Conservation (phyloP, 164 flowering plant species). For the Cinnamomum chago region DNA sequence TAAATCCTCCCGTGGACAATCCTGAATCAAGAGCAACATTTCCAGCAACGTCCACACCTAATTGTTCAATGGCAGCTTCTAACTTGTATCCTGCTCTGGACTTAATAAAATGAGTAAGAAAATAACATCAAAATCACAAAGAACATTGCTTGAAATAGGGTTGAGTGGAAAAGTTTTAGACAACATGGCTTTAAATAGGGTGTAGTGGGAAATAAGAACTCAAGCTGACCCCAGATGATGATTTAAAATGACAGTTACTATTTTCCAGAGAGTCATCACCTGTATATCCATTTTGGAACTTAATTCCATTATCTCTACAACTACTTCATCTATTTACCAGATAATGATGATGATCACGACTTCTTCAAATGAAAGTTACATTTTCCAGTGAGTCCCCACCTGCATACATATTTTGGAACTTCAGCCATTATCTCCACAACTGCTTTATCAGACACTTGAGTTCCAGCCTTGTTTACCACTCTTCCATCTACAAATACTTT, state of each 20-base stretch:
- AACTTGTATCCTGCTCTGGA: constrained; percentile 90
- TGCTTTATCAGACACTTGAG: constrained; percentile 69
- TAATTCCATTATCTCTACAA: no score
- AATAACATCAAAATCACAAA: neutral
- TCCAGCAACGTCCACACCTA: constrained; percentile 70
- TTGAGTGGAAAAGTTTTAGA: neutral
- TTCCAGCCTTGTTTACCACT: constrained; percentile 81
- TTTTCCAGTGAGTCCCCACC: constrained; percentile 56
- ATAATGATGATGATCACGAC: no score
- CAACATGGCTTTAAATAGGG: no score
- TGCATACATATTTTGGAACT: constrained; percentile 98
- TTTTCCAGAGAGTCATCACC: no score
- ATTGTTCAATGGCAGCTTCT: constrained; percentile 95
- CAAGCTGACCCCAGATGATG: no score
- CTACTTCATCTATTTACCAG: no score
- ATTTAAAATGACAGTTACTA: no score
- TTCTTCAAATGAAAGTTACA: no score
- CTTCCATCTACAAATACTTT: constrained; percentile 88
- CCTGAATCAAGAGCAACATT: constrained; percentile 98
- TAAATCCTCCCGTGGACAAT: constrained; percentile 97
- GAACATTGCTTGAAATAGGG: neutral
- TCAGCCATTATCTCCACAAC: constrained; percentile 80
- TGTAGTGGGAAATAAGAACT: no score
- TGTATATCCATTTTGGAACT: no score
- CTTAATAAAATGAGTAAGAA: neutral